Base-by-base conservation (phyloP, 768 basidiomycete genomes). In the Mycena leptocephala region DNA sequence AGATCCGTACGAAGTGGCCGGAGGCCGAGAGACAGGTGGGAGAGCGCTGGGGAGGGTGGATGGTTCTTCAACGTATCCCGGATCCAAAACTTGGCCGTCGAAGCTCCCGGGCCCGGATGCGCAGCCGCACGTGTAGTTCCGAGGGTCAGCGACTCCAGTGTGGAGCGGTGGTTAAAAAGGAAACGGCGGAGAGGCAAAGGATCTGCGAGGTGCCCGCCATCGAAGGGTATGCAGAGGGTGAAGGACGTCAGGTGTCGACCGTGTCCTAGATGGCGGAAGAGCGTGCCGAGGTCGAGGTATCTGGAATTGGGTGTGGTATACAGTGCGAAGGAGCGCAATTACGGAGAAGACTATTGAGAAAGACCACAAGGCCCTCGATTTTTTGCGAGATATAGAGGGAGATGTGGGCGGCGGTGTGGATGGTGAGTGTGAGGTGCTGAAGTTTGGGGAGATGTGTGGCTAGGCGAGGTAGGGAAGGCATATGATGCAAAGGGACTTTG, bases 281-380 rank as follows among this genome's bases (percentile, higher is more conserved):
- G 83, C 28, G 79, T 82, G 69, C 82, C 79, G 20, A 90, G 79
- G 77, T 88, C 86, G 51, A 90, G 85, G 59, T 85, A 81, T 56
- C 76, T 82, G 10, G 87, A 89, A 5, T 83, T 75, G 26, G 79
- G 77, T 14, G 86, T 86, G 18, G 88, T 86, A 11, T 80, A 56
- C 33, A 90, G 78, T 0, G 85, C 83, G 2, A 90, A 74, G 2
- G 84, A 84, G 59, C 80, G 79, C 46, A 90, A n/a, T 85, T 81
- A 24, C 82, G 81, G 72, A 83, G 84, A 59, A 88, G 81, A 66
- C 86, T 87, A 81, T 89, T 86, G 68, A 90, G 72, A 74, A 90
- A 90, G 28, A 89, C 86, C n/a, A 83, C 79, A 35, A 90, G 86
- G 11, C 83, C 86, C 37, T 89, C 86, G 39, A 90, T 83, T 6